Evolutionary conservation across 1,284 basidiomycete species (phyloP).

Genomic region (Abortiporus biennis): DNA sequence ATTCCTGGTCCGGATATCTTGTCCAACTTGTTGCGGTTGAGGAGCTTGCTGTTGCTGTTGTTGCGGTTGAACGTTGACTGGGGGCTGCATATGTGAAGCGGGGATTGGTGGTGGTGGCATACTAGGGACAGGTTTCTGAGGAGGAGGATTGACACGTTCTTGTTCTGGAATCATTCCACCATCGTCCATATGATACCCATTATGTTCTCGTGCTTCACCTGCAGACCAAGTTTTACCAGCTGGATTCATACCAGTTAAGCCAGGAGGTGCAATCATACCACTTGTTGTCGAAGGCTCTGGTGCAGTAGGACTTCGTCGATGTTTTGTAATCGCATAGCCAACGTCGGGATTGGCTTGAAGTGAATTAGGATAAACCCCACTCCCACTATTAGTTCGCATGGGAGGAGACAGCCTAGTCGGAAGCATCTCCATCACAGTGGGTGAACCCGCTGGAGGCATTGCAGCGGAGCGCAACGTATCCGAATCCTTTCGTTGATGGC

Average conservation of each 20-base stretch:
- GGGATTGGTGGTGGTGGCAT: constrained; percentile 12
- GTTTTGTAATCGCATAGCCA: too few relatives aligned
- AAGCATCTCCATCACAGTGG: constrained; percentile 35
- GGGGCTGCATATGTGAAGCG: constrained; percentile 6
- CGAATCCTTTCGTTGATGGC: constrained; percentile 63
- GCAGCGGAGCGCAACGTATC: constrained; percentile 54
- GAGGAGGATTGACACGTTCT: background rate
- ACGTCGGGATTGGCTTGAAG: constrained; percentile 15
- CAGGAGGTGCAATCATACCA: constrained; percentile 24
- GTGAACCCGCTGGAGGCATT: constrained; percentile 26
- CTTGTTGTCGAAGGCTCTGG: constrained; percentile 48
- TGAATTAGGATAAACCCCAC: constrained; percentile 6
- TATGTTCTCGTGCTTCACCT: constrained; percentile 32
- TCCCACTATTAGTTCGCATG: too few relatives aligned
- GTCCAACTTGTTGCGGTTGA: too few relatives aligned
- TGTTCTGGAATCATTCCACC: constrained; percentile 12
- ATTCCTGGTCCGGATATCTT: too few relatives aligned
- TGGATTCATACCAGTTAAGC: background rate
- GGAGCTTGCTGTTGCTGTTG: constrained; percentile 4
- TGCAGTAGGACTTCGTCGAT: constrained; percentile 57
- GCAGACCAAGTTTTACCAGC: constrained; percentile 44
- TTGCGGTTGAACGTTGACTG: constrained; percentile 3
- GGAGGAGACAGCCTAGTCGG: too few relatives aligned
- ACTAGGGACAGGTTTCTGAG: constrained; percentile 1
- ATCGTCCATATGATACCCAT: constrained; percentile 15